Percentiles rank a stretch among this genome's conserved stretches.
phyloP scores from a whole-genome alignment of 129 eudicot species.

The Flaveria trinervia region DNA sequence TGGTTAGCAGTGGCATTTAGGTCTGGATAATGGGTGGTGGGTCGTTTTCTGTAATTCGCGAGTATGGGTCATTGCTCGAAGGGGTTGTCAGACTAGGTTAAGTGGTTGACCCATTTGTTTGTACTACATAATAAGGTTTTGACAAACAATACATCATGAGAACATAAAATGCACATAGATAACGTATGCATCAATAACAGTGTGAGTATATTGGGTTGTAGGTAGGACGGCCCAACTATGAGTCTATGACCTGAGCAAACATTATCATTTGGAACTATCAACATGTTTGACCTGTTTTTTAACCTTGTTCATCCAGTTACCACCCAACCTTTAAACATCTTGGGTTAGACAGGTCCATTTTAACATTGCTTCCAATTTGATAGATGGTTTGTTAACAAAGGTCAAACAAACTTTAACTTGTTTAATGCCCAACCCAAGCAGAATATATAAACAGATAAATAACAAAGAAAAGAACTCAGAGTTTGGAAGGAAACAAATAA shows the following conservation, averaged over 20 bases:
- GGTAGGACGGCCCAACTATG: not conserved
- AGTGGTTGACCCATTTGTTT: not conserved
- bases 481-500: not conserved
- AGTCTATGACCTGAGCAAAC: not conserved
- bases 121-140: not conserved
- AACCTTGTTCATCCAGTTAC: not conserved
- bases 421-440: not conserved
- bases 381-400: slow-evolving; percentile 9
- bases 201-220: not conserved
- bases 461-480: not conserved
- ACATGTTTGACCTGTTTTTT: not conserved
- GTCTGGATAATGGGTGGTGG: not conserved
- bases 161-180: not conserved
- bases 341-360: not conserved
- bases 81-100: not conserved
- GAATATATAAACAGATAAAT: slow-evolving; percentile 10
- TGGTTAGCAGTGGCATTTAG: not conserved
- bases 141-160: slow-evolving; percentile 11
- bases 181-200: not conserved
- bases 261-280: not conserved
- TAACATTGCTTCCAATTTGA: not conserved
- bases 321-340: slow-evolving; percentile 7
- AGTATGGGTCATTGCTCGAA: not conserved
- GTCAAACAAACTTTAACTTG: not conserved
- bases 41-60: not conserved